Evolutionary conservation across 1,284 basidiomycete genomes (phyloP).

Genomic region (Malassezia globosa): DNA sequence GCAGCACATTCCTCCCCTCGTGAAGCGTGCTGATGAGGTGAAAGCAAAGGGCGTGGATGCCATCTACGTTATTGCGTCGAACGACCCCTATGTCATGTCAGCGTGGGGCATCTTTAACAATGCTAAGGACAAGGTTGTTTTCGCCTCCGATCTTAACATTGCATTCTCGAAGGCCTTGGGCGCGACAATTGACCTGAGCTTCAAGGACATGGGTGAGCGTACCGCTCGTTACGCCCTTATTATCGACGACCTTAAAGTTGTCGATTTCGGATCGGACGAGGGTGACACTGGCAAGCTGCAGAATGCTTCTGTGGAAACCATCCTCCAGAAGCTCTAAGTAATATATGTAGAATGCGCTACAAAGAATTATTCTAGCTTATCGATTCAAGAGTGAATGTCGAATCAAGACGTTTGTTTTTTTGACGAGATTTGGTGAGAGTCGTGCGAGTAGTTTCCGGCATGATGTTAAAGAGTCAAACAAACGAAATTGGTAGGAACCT

Average conservation of each 20-base stretch:
- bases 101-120: conserved; percentile 62
- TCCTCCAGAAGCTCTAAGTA: conserved; percentile 10
- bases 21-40: conserved; percentile 58
- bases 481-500: too few species aligned
- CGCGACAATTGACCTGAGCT: conserved; percentile 56
- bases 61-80: conserved; percentile 51
- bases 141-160: conserved; percentile 58
- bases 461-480: too few species aligned
- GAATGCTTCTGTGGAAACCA: conserved; percentile 5
- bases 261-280: conserved; percentile 21
- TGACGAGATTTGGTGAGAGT: too few species aligned
- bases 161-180: conserved; percentile 58
- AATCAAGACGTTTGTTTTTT: too few species aligned
- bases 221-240: conserved; percentile 62
- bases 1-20: conserved; percentile 56
- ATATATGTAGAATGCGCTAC: too few species aligned
- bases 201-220: conserved; percentile 56
- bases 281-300: conserved; percentile 8
- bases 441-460: too few species aligned
- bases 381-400: too few species aligned
- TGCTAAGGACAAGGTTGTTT: conserved; percentile 62
- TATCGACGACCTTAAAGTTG: conserved; percentile 57
- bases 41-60: conserved; percentile 61
- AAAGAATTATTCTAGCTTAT: too few species aligned
- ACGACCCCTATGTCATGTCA: conserved; percentile 43